phyloP scores from a whole-genome alignment of 2,329 filamentous ascomycete species.

The Basipetospora chlamydospora region DNA sequence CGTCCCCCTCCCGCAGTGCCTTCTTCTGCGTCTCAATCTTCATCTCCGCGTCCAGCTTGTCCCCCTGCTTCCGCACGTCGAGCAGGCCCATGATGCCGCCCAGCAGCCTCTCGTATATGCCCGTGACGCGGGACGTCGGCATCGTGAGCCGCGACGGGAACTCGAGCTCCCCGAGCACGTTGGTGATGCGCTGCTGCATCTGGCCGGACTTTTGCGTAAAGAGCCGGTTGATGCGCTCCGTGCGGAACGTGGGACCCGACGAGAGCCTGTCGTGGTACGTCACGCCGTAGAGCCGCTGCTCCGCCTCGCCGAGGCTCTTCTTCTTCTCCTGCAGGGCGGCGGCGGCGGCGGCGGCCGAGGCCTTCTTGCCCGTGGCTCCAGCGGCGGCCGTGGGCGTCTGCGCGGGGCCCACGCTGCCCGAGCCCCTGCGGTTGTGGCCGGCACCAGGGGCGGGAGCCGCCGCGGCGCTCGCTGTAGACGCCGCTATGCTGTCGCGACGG shows the following conservation, averaged over 20 bases:
- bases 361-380: slow-evolving; percentile 20
- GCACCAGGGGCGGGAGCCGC: slow-evolving; percentile 7
- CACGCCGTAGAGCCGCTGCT: slow-evolving; percentile 72
- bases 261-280: slow-evolving; percentile 72
- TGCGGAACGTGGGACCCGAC: slow-evolving; percentile 79
- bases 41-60: slow-evolving; percentile 64
- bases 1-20: slow-evolving; percentile 24
- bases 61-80: slow-evolving; percentile 57
- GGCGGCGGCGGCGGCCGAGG: slow-evolving; percentile 16
- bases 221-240: slow-evolving; percentile 65
- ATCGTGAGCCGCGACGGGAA: slow-evolving; percentile 56
- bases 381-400: slow-evolving; percentile 15
- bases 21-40: slow-evolving; percentile 43
- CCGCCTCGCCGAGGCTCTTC: slow-evolving; percentile 57
- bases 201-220: slow-evolving; percentile 63
- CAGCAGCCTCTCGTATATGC: slow-evolving; percentile 57
- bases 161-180: slow-evolving; percentile 56
- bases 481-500: slow-evolving; percentile 36
- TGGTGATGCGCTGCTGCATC: slow-evolving; percentile 61
- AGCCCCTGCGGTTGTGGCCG: slow-evolving; percentile 27
- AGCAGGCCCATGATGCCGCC: slow-evolving; percentile 53
- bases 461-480: slow-evolving; percentile 24
- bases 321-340: slow-evolving; percentile 31
- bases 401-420: slow-evolving; percentile 20
- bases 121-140: slow-evolving; percentile 58